Conservation (phyloP, 1,284 basidiomycete genomes). For the Rhodotorula sp. region DNA sequence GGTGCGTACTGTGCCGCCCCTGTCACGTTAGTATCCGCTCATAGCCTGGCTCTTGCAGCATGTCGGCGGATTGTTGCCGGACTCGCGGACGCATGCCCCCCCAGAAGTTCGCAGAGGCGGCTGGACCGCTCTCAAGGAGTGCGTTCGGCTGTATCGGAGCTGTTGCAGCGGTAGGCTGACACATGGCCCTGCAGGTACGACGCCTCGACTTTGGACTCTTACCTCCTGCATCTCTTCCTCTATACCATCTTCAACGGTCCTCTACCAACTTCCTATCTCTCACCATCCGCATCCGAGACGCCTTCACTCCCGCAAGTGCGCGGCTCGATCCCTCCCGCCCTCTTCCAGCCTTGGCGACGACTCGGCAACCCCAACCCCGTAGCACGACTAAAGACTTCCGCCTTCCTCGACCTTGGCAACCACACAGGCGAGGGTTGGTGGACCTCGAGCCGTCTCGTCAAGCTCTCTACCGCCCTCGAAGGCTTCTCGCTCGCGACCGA, state of each 20-base stretch:
- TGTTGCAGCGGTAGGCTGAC: neutral
- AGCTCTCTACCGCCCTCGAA: slow-evolving; percentile 80
- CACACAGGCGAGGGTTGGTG: slow-evolving; percentile 72
- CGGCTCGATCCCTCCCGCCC: slow-evolving; percentile 68
- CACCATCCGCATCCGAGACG: slow-evolving; percentile 61
- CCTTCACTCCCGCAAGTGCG: slow-evolving; percentile 59
- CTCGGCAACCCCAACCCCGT: slow-evolving; percentile 84
- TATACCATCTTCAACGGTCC: slow-evolving; percentile 82
- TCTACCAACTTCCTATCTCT: slow-evolving; percentile 52
- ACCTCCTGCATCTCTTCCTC: slow-evolving; percentile 78
- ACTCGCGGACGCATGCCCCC: slow-evolving; percentile 52
- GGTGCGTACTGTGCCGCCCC: slow-evolving; percentile 55
- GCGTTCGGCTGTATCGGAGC: slow-evolving; percentile 40
- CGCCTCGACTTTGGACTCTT: slow-evolving; percentile 72
- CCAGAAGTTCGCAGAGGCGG: slow-evolving; percentile 91
- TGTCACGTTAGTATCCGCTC: neutral
- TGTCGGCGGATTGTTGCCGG: slow-evolving; percentile 61
- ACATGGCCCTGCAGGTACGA: too few species aligned
- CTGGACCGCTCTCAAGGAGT: slow-evolving; percentile 82
- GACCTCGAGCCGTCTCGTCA: slow-evolving; percentile 74
- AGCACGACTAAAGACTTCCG: slow-evolving; percentile 69
- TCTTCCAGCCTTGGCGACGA: slow-evolving; percentile 81
- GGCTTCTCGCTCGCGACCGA: slow-evolving; percentile 82
- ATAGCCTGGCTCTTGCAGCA: slow-evolving; percentile 18
- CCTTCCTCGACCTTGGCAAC: slow-evolving; percentile 66